These are phyloP conservation scores for Apophysomyces elegans DNA, from an alignment of 371 early-diverging fungal species.

Conservation along the genomic window DNA sequence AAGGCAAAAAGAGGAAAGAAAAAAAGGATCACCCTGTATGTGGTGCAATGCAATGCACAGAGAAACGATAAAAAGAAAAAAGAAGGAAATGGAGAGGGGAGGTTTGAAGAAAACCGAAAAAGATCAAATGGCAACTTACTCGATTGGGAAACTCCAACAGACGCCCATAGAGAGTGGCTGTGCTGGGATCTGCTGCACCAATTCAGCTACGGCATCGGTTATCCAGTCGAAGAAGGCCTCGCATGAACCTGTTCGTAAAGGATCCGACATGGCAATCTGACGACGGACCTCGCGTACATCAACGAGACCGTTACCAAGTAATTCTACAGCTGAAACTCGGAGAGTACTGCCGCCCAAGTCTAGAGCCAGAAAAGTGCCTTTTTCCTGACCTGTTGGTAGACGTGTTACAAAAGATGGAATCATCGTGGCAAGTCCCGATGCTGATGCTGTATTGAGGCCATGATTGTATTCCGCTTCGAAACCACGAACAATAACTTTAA, in stretches of 20 bases:
- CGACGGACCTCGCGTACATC: slow-evolving; percentile 73
- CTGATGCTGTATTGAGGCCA: slow-evolving; percentile 50
- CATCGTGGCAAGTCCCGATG: slow-evolving; percentile 57
- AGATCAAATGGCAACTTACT: slow-evolving; percentile 33
- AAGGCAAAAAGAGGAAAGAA: not conserved
- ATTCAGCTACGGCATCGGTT: slow-evolving; percentile 60
- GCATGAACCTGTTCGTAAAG: slow-evolving; percentile 69
- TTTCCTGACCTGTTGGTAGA: slow-evolving; percentile 82
- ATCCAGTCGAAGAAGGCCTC: slow-evolving; percentile 87
- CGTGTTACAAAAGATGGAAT: slow-evolving; percentile 84
- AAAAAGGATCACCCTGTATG: not conserved
- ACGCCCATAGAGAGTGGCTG: slow-evolving; percentile 46
- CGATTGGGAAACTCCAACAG: slow-evolving; percentile 57
- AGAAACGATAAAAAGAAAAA: not conserved
- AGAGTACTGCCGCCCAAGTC: slow-evolving; percentile 93
- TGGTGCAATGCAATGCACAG: slow-evolving; percentile 6
- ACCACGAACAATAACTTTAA: slow-evolving; percentile 46
- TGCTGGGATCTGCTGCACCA: slow-evolving; percentile 31
- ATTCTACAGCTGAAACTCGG: slow-evolving; percentile 76
- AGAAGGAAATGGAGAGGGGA: not conserved
- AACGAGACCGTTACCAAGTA: slow-evolving; percentile 72
- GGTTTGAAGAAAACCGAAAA: slow-evolving; percentile 5
- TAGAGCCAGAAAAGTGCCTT: slow-evolving; percentile 85
- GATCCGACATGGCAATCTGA: slow-evolving; percentile 60
- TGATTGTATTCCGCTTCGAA: slow-evolving; percentile 51